A percentile compares a stretch with the other conserved stretches of the same genome.
Conservation (phyloP, 2,329 filamentous ascomycete genomes). For the Colletotrichum falcatum region DNA sequence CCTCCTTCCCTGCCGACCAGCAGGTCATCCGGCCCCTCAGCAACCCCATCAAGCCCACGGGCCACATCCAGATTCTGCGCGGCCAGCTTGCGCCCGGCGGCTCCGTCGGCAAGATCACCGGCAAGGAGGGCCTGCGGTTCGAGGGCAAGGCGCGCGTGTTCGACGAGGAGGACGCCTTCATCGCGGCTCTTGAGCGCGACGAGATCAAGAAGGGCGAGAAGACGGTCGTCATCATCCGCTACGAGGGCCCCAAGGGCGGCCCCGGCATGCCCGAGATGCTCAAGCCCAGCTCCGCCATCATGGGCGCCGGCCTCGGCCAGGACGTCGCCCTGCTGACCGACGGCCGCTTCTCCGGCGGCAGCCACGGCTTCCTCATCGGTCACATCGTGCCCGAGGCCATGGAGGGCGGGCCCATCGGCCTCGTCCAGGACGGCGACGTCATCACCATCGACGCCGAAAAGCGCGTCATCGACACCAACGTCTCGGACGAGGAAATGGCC, state of each 20-base stretch:
- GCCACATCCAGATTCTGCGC: conserved; percentile 89
- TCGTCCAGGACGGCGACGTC: conserved; percentile 83
- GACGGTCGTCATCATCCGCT: conserved; percentile 90
- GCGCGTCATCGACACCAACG: conserved; percentile 74
- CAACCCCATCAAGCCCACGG: conserved; percentile 88
- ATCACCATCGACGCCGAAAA: conserved; percentile 87
- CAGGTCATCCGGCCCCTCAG: conserved; percentile 83
- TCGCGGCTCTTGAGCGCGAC: conserved; percentile 80
- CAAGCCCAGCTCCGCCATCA: conserved; percentile 91
- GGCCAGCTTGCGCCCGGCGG: conserved; percentile 88
- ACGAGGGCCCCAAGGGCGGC: conserved; percentile 93
- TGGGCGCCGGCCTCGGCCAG: conserved; percentile 86
- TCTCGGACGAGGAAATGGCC: conserved; percentile 73
- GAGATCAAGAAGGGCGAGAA: conserved; percentile 88
- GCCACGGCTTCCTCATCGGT: conserved; percentile 88
- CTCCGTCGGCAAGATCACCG: conserved; percentile 93
- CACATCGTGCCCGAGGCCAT: conserved; percentile 90
- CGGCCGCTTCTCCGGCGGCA: conserved; percentile 82
- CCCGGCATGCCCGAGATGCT: conserved; percentile 97
- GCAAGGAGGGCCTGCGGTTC: conserved; percentile 90
- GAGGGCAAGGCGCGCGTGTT: conserved; percentile 85
- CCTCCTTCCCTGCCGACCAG: conserved; percentile 80
- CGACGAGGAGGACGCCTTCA: conserved; percentile 85
- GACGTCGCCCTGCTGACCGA: conserved; percentile 82
- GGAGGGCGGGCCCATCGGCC: conserved; percentile 85